Evolutionary conservation across 495 filamentous ascomycete genomes (phyloP).

Genomic region (Daldinia grandis): DNA sequence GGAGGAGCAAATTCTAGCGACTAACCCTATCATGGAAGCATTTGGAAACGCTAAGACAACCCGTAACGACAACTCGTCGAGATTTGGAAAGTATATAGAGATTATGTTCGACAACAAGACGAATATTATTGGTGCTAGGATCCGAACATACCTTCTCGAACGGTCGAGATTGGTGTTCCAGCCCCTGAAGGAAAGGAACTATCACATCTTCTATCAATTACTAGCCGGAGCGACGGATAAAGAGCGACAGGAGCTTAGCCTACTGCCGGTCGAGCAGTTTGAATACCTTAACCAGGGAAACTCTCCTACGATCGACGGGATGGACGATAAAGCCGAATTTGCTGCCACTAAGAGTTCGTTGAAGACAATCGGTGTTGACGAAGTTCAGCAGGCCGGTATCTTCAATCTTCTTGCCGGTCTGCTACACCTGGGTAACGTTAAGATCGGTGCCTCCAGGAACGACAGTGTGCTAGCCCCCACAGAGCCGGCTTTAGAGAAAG

Average conservation of each 20-base stretch:
- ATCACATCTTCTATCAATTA: slow-evolving; percentile 99
- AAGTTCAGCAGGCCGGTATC: slow-evolving; percentile 78
- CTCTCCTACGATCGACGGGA: slow-evolving; percentile 86
- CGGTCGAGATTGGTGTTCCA: slow-evolving; percentile 98
- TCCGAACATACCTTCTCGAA: slow-evolving; percentile 94
- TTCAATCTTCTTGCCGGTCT: slow-evolving; percentile 92
- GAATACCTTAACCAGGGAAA: slow-evolving; percentile 97
- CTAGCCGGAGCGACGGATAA: slow-evolving; percentile 90
- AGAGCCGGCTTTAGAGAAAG: slow-evolving; percentile 82
- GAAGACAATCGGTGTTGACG: slow-evolving; percentile 83
- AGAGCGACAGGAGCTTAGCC: slow-evolving; percentile 77
- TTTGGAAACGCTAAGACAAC: slow-evolving; percentile 99
- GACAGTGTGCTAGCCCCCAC: slow-evolving; percentile 83
- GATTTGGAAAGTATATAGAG: slow-evolving; percentile 99
- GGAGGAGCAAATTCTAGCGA: slow-evolving; percentile 96
- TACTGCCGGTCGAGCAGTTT: slow-evolving; percentile 87
- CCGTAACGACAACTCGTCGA: slow-evolving; percentile 97
- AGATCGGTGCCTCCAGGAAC: slow-evolving; percentile 87
- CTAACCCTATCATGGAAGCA: slow-evolving; percentile 99
- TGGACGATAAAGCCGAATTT: slow-evolving; percentile 96
- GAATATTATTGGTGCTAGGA: slow-evolving; percentile 97
- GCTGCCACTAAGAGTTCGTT: slow-evolving; percentile 85
- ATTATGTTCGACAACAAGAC: slow-evolving; percentile 97
- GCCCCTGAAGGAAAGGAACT: slow-evolving; percentile 96
- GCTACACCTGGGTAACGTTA: slow-evolving; percentile 94